phyloP scores from a whole-genome alignment of 2,329 filamentous ascomycete species.

The Colletotrichum chlorophyti region DNA sequence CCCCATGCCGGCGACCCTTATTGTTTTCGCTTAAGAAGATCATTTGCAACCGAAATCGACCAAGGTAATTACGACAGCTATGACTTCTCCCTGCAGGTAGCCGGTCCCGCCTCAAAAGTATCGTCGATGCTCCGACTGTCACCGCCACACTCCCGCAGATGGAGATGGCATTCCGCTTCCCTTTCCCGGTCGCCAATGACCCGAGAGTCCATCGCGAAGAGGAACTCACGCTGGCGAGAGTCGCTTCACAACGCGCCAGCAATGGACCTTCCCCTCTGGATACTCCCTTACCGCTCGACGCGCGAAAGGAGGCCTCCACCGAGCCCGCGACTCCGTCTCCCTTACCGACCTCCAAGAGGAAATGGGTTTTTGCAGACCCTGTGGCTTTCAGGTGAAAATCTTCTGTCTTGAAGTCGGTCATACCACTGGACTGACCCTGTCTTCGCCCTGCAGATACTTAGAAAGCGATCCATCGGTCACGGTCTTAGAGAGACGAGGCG shows the following conservation, averaged over 20 bases:
- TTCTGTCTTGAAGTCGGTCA: background rate
- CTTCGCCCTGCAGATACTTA: conserved; percentile 65
- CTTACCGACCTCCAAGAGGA: conserved; percentile 44
- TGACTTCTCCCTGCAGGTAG: conserved; percentile 19
- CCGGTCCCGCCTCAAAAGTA: conserved; percentile 6
- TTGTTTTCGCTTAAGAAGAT: background rate
- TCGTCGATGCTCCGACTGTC: conserved; percentile 14
- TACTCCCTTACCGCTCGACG: conserved; percentile 19
- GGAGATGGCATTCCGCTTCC: conserved; percentile 47
- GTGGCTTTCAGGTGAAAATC: conserved; percentile 59
- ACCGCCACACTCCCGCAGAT: conserved; percentile 6
- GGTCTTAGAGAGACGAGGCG: conserved; percentile 74
- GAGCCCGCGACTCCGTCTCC: conserved; percentile 25
- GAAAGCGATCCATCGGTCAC: conserved; percentile 82
- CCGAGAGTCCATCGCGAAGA: conserved; percentile 44
- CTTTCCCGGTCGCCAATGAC: conserved; percentile 40
- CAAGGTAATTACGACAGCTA: conserved; percentile 11
- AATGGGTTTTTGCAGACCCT: conserved; percentile 65
- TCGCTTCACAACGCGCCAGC: conserved; percentile 37
- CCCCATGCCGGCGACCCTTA: too few species aligned
- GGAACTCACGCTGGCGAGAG: conserved; percentile 42
- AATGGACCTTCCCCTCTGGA: conserved; percentile 30
- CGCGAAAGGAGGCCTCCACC: conserved; percentile 21
- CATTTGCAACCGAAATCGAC: background rate
- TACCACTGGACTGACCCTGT: background rate